Percentiles rank a stretch among this genome's conserved stretches.
Evolutionary conservation across 129 eudicot genomes (phyloP).

Genomic region (Flaveria trinervia): DNA sequence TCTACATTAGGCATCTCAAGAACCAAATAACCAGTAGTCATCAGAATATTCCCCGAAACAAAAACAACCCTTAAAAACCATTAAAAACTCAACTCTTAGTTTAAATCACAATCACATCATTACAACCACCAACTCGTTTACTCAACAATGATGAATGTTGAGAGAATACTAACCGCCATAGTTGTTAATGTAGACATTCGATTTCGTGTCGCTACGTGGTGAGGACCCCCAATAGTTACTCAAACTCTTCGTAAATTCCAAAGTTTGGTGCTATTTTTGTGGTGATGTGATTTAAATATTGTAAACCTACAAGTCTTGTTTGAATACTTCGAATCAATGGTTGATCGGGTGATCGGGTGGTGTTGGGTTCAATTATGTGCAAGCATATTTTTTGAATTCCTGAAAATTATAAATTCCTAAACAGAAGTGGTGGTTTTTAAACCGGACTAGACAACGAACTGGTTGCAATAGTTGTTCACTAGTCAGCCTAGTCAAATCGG

Average conservation of each 20-base stretch:
- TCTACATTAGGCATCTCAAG: slow-evolving; percentile 87
- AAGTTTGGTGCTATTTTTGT: slow-evolving; percentile 20
- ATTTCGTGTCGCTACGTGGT: slow-evolving; percentile 18
- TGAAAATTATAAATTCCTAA: too few species aligned
- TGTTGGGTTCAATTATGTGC: too few species aligned
- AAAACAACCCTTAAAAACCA: slow-evolving; percentile 62
- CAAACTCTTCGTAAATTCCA: slow-evolving; percentile 29
- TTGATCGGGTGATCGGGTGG: too few species aligned
- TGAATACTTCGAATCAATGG: neutral
- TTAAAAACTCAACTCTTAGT: slow-evolving; percentile 3
- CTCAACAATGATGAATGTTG: neutral
- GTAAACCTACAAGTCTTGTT: slow-evolving; percentile 18
- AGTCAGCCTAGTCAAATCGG: too few species aligned
- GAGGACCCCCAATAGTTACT: slow-evolving; percentile 23
- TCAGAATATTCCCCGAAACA: slow-evolving; percentile 81
- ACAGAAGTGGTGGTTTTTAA: too few species aligned
- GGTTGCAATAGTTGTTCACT: too few species aligned
- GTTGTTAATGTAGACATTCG: slow-evolving; percentile 30
- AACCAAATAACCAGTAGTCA: slow-evolving; percentile 81
- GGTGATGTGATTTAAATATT: slow-evolving; percentile 10
- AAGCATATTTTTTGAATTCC: too few species aligned
- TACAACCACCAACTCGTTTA: too few species aligned
- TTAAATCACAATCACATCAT: slow-evolving; percentile 18
- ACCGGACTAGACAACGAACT: too few species aligned
- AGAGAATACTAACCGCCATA: neutral